A percentile compares a stretch with the other conserved stretches of the same genome.
phyloP scores from a whole-genome alignment of 1,284 basidiomycete species.

The Irpex rosettiformis region DNA sequence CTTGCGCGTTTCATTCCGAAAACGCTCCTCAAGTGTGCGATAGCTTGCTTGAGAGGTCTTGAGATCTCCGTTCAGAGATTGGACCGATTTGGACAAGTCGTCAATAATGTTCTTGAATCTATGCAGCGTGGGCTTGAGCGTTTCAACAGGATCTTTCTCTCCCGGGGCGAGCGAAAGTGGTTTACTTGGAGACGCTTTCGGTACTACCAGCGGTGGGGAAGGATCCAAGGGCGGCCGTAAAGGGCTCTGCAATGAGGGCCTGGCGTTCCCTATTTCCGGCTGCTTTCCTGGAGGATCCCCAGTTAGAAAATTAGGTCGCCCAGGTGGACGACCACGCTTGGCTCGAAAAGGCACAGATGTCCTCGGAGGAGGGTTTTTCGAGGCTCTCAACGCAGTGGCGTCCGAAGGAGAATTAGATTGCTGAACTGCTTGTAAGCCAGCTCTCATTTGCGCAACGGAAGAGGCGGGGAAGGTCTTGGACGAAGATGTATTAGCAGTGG shows the following conservation, averaged over 20 bases:
- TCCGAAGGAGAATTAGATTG: neutral
- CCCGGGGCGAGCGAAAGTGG: neutral
- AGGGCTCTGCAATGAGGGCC: too few relatives aligned
- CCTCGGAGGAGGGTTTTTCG: neutral
- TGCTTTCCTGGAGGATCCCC: too few relatives aligned
- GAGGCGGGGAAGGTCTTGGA: too few relatives aligned
- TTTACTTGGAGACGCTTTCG: neutral
- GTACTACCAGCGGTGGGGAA: too few relatives aligned
- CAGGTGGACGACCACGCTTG: neutral
- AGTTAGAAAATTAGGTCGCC: neutral
- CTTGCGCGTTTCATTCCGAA: too few relatives aligned
- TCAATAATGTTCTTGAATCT: neutral
- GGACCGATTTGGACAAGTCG: neutral
- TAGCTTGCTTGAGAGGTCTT: neutral
- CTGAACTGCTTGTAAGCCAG: too few relatives aligned
- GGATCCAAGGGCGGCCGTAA: too few relatives aligned
- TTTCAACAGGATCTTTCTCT: neutral
- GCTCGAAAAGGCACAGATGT: too few relatives aligned
- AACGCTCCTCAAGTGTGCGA: too few relatives aligned
- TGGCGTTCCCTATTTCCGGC: too few relatives aligned
- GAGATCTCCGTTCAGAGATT: neutral
- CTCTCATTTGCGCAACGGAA: too few relatives aligned
- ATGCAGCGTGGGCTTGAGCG: neutral
- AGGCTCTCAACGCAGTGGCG: neutral
- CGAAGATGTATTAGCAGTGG: too few relatives aligned